phyloP scores from a whole-genome alignment of 2,329 filamentous ascomycete species.

The Tricladium varicosporioides region DNA sequence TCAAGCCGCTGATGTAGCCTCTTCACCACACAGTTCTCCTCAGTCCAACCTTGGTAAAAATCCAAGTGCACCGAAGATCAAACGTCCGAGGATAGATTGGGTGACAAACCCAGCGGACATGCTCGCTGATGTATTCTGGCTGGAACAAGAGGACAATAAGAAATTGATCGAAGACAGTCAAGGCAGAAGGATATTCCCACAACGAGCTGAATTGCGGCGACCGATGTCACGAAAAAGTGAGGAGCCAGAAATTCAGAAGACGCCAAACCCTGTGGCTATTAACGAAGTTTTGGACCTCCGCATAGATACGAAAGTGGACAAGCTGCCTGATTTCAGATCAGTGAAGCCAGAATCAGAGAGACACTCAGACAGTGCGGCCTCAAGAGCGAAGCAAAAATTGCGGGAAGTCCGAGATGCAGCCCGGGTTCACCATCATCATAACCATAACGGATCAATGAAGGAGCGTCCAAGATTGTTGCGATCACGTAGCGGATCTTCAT shows the following conservation, averaged over 20 bases:
- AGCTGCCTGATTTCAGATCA: constrained; percentile 33
- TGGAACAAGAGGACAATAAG: constrained; percentile 80
- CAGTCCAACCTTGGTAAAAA: constrained; percentile 41
- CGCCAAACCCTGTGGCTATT: constrained; percentile 12
- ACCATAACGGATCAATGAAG: constrained; percentile 45
- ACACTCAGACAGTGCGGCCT: constrained; percentile 50
- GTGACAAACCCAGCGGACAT: constrained; percentile 78
- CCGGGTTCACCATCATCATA: constrained; percentile 54
- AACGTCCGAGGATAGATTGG: constrained; percentile 82
- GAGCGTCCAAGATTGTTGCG: constrained; percentile 52
- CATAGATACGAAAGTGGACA: constrained; percentile 27
- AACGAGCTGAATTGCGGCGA: constrained; percentile 35
- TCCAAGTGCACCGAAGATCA: constrained; percentile 48
- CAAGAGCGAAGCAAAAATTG: constrained; percentile 59
- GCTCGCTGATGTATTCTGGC: constrained; percentile 86
- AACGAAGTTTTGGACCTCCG: constrained; percentile 25
- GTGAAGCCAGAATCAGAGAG: constrained; percentile 27
- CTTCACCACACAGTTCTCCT: constrained; percentile 35
- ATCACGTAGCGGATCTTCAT: constrained; percentile 52
- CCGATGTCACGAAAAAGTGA: constrained; percentile 34
- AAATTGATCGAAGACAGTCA: constrained; percentile 75
- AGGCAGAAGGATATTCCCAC: constrained; percentile 69
- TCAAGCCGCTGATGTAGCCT: constrained; percentile 22
- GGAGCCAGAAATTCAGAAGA: constrained; percentile 17
- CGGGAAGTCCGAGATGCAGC: constrained; percentile 49